A percentile compares a stretch with the other conserved stretches of the same genome.
phyloP scores from a whole-genome alignment of 805 yeast species.

The Saturnispora quitensis region DNA sequence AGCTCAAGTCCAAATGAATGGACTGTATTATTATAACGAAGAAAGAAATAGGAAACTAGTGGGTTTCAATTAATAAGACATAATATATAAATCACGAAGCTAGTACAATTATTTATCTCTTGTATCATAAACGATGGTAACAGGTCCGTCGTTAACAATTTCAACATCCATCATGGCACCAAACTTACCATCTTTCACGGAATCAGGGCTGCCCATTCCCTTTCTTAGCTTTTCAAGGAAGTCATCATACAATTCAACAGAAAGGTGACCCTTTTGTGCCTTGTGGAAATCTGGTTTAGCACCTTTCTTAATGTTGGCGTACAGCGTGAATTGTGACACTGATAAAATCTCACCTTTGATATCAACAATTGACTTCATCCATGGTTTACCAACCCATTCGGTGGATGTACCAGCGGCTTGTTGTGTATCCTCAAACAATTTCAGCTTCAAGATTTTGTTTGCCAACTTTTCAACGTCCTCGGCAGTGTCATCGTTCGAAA shows the following conservation, averaged over 20 bases:
- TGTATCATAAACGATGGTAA: conserved; percentile 77
- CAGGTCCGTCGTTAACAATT: conserved; percentile 87
- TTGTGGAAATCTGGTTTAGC: conserved; percentile 90
- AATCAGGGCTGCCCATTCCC: conserved; percentile 45
- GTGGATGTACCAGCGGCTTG: conserved; percentile 33
- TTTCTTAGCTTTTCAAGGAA: conserved; percentile 40
- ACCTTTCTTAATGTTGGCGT: conserved; percentile 81
- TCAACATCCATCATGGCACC: conserved; percentile 98
- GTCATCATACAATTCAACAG: conserved; percentile 39
- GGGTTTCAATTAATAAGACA: not conserved
- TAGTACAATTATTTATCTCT: conserved; percentile 24
- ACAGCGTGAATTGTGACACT: conserved; percentile 87
- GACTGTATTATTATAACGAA: not conserved
- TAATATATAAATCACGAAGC: not conserved
- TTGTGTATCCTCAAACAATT: conserved; percentile 58
- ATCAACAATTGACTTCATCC: conserved; percentile 68
- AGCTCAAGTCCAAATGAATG: not conserved
- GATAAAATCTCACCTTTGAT: conserved; percentile 66
- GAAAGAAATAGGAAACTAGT: not conserved
- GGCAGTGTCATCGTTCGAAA: conserved; percentile 64
- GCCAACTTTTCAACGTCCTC: conserved; percentile 67
- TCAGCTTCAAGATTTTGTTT: conserved; percentile 52
- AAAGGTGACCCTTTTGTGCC: conserved; percentile 73
- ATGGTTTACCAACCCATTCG: conserved; percentile 53
- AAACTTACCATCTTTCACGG: conserved; percentile 80